Conservation (phyloP, 176 grass and related monocot genomes). For the Avena atlantica region DNA sequence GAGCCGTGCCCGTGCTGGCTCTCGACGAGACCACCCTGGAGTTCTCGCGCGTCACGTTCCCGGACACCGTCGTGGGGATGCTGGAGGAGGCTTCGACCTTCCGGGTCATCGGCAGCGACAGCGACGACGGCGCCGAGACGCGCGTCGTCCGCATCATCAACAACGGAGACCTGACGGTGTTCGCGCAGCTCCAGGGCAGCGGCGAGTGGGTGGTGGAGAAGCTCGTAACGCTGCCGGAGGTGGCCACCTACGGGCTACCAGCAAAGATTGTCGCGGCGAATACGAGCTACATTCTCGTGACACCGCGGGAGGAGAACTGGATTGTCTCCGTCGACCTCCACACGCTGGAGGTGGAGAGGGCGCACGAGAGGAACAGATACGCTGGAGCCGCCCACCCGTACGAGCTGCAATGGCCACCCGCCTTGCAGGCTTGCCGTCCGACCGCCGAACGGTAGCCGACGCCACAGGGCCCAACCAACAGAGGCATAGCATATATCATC, state of each 20-base stretch:
- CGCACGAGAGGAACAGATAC: conserved; percentile 2
- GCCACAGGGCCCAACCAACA: background rate
- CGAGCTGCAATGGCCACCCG: conserved; percentile 40
- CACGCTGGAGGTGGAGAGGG: background rate
- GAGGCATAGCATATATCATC: too few relatives aligned
- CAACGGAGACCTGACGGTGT: conserved; percentile 3
- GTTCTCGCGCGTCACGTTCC: conserved; percentile 36
- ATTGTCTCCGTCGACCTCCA: conserved; percentile 41
- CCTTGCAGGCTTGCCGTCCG: conserved; percentile 18
- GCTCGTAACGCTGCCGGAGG: background rate
- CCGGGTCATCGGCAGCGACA: background rate
- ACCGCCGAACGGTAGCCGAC: background rate
- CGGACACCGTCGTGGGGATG: background rate
- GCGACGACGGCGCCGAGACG: background rate
- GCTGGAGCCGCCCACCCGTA: background rate
- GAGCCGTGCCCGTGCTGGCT: conserved; percentile 18
- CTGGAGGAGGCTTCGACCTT: conserved; percentile 5
- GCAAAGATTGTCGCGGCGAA: background rate
- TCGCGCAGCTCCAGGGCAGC: background rate
- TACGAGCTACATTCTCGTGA: background rate
- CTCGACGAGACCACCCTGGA: conserved; percentile 19
- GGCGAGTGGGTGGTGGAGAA: conserved; percentile 33
- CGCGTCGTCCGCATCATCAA: background rate
- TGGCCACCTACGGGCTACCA: background rate
- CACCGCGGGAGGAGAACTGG: conserved; percentile 15